These are phyloP conservation scores for Calonectria honghensis DNA, from an alignment of 2,329 filamentous ascomycete species.

Conservation along the genomic window DNA sequence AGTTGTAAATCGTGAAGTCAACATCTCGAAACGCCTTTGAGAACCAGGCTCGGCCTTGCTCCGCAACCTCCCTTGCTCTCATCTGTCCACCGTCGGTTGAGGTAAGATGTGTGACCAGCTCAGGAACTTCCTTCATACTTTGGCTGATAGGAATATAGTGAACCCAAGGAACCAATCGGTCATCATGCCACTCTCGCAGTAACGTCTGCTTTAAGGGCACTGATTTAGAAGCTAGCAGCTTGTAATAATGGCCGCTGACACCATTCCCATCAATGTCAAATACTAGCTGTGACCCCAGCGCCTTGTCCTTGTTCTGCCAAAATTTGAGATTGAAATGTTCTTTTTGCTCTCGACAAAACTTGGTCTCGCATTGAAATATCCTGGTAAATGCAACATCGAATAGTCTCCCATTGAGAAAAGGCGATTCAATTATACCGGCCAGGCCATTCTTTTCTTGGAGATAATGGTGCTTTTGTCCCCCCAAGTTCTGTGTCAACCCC, in stretches of 20 bases:
- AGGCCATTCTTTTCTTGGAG: constrained; percentile 52
- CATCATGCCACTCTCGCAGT: constrained; percentile 75
- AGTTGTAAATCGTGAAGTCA: constrained; percentile 77
- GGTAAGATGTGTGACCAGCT: constrained; percentile 68
- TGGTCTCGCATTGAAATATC: constrained; percentile 66
- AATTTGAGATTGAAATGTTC: constrained; percentile 56
- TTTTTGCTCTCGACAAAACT: constrained; percentile 60
- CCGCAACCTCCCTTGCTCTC: constrained; percentile 71
- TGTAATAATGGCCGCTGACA: constrained; percentile 72
- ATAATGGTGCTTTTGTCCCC: constrained; percentile 56
- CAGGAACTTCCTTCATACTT: constrained; percentile 70
- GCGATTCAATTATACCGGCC: constrained; percentile 47
- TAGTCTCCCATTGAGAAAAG: constrained; percentile 61
- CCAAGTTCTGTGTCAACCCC: constrained; percentile 59
- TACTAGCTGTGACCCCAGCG: constrained; percentile 63
- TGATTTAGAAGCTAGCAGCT: constrained; percentile 68
- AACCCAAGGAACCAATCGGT: constrained; percentile 72
- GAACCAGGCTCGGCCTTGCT: constrained; percentile 73
- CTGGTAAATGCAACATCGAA: constrained; percentile 68
- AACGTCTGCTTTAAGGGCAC: constrained; percentile 71
- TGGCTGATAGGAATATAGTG: constrained; percentile 74
- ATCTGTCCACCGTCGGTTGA: constrained; percentile 66
- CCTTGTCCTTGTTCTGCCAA: constrained; percentile 59
- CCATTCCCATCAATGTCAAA: constrained; percentile 75
- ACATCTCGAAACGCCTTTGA: constrained; percentile 71